A percentile compares a stretch with the other conserved stretches of the same genome.
Evolutionary conservation across 1,284 basidiomycete species (phyloP).

Genomic region (Ganoderma multipileum): DNA sequence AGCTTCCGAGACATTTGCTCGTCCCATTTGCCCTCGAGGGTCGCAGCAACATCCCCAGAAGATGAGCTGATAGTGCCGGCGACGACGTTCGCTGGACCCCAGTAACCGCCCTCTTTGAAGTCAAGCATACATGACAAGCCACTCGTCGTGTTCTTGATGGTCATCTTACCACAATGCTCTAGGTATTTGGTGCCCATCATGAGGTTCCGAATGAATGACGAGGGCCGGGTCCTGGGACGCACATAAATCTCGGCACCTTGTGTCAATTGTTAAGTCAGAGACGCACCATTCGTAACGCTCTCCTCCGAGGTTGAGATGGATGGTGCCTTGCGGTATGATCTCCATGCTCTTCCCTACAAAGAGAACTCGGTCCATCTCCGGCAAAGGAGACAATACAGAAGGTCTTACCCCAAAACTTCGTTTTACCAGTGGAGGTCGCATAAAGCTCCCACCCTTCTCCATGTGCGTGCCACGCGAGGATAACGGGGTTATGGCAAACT

Average conservation of each 20-base stretch:
- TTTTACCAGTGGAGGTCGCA: constrained; percentile 78
- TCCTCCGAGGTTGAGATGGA: constrained; percentile 66
- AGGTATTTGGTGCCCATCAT: constrained; percentile 92
- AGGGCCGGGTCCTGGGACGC: constrained; percentile 75
- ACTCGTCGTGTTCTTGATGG: constrained; percentile 67
- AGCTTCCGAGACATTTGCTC: constrained; percentile 73
- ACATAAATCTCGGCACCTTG: background rate
- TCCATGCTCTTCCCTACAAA: constrained; percentile 81
- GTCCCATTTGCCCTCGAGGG: constrained; percentile 86
- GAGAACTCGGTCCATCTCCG: constrained; percentile 33
- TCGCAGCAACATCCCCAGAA: constrained; percentile 59
- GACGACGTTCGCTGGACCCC: constrained; percentile 80
- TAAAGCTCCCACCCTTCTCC: constrained; percentile 78
- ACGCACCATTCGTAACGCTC: constrained; percentile 75
- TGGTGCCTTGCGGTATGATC: constrained; percentile 79
- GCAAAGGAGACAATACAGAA: constrained; percentile 26
- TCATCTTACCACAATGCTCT: constrained; percentile 81
- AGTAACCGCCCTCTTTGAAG: constrained; percentile 87
- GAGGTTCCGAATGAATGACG: constrained; percentile 88
- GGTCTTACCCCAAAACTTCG: constrained; percentile 85
- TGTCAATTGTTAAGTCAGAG: background rate
- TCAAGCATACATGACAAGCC: constrained; percentile 70
- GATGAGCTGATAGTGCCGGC: constrained; percentile 64
- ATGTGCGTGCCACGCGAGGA: constrained; percentile 86
- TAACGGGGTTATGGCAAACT: constrained; percentile 84